Percentiles rank a stretch among this genome's conserved stretches.
phyloP scores from a whole-genome alignment of 1,284 basidiomycete species.

The Apiotrichum gracile region DNA sequence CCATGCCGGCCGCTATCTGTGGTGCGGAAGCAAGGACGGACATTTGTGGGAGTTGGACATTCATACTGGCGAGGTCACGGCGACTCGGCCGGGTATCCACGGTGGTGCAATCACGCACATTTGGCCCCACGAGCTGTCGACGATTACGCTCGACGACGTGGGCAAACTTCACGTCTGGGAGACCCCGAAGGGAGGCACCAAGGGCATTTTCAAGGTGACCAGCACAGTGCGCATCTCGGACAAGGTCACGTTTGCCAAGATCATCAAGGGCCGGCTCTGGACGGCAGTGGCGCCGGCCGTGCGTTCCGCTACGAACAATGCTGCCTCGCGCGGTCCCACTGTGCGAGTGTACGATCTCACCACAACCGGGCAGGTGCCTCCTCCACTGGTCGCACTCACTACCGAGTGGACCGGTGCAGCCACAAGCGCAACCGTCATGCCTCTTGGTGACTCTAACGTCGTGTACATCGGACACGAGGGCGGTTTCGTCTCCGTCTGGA shows the following conservation, averaged over 20 bases:
- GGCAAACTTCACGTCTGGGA: constrained; percentile 73
- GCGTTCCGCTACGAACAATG: constrained; percentile 38
- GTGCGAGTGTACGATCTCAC: constrained; percentile 69
- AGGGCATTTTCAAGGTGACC: constrained; percentile 41
- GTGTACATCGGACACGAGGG: constrained; percentile 93
- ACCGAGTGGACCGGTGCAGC: constrained; percentile 60
- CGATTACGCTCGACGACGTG: constrained; percentile 74
- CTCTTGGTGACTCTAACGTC: constrained; percentile 55
- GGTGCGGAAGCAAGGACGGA: constrained; percentile 85
- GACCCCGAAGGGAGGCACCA: not conserved
- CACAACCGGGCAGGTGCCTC: constrained; percentile 45
- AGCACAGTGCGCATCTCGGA: constrained; percentile 68
- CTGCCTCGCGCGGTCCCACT: constrained; percentile 58
- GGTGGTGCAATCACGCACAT: constrained; percentile 63
- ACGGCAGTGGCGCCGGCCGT: constrained; percentile 51
- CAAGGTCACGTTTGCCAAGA: constrained; percentile 68
- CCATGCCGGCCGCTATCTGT: constrained; percentile 55
- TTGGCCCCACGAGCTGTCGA: constrained; percentile 59
- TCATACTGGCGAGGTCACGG: constrained; percentile 55
- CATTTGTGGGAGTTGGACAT: constrained; percentile 75
- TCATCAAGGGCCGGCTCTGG: constrained; percentile 73
- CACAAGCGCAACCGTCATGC: constrained; percentile 70
- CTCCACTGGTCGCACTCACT: constrained; percentile 51
- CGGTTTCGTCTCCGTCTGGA: constrained; percentile 78
- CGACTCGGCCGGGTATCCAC: constrained; percentile 60